A percentile compares a stretch with the other conserved stretches of the same genome.
Conservation (phyloP, 345 rosid genomes). For the Moricandia arvensis region DNA sequence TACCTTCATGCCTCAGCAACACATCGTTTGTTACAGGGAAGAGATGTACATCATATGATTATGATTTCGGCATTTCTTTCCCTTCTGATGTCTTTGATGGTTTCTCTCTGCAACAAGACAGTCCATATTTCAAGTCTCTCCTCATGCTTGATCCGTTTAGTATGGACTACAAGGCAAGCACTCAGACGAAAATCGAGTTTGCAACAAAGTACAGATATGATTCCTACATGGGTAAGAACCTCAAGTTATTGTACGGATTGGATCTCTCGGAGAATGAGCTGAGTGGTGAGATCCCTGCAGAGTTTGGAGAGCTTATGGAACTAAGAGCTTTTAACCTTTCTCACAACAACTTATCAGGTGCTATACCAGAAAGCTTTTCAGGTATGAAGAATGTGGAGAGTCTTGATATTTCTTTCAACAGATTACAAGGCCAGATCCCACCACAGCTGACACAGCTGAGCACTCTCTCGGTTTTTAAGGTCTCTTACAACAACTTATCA, state of each 20-base stretch:
- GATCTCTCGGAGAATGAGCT: constrained; percentile 43
- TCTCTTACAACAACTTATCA: constrained; percentile 8
- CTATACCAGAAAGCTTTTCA: constrained; percentile 37
- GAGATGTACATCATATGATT: background rate
- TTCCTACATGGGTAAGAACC: background rate
- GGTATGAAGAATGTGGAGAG: constrained; percentile 36
- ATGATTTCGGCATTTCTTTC: background rate
- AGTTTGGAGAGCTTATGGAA: constrained; percentile 16
- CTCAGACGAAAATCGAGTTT: background rate
- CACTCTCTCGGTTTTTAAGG: background rate
- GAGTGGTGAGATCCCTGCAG: constrained; percentile 33
- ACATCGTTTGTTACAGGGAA: background rate
- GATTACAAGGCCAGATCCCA: background rate
- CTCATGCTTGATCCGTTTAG: constrained; percentile 1
- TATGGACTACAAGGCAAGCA: background rate
- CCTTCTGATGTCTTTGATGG: background rate
- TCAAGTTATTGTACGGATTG: constrained; percentile 21
- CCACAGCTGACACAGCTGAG: background rate
- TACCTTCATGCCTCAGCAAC: constrained; percentile 21
- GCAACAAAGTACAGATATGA: background rate
- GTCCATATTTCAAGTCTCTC: background rate
- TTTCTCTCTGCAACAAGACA: background rate
- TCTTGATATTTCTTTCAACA: constrained; percentile 31
- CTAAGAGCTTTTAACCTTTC: constrained; percentile 35
- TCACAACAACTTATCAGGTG: constrained; percentile 19